Evolutionary conservation across 2,329 filamentous ascomycete species (phyloP), one percentile per base, ranked within the genome.

Genomic region (Xylaria sp.): DNA sequence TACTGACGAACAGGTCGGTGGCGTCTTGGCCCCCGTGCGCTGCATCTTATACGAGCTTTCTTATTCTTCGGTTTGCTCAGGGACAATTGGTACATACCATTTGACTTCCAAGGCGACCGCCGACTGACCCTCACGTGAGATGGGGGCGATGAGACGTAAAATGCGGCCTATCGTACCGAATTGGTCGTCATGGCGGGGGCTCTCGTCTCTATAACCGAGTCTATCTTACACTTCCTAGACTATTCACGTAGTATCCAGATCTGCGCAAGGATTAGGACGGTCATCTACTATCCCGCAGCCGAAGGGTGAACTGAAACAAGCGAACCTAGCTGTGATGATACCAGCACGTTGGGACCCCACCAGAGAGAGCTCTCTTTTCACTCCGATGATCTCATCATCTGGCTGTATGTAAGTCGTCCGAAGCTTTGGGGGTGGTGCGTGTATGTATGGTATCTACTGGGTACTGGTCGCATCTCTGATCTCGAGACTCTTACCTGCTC

Each of bases 291-390:
- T 56, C 57, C 57, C 61, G 65, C 61, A 59, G 33, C 57, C 49
- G 48, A 46, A 64, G 64, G 61, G 61, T 31, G 13, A 36, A 58
- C 62, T 68, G 67, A 69, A 71, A 70, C 63, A 33, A 63, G 57
- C 23, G 36, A 67, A 9, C 41, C 36, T 55, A 28, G 57, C 51
- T 58, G 56, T 51, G 56, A 62, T 62, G 64, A 64, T 48, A 57
- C 64, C 57, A 62, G 46, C 46, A 25, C 54, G 36, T 46, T 41
- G 51, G 43, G 25, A 59, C 36, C 63, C 55, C 49, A 55, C 52
- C 12, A 25, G 4, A 46, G 15, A 36, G 7, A 3, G 28, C 28
- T 31, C 9, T 39, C 31, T 57, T 58, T 20, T 43, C n/a, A 8
- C 18, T 33, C 23, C 52, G 46, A 64, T 68, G 65, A 66, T 67